These are phyloP conservation scores for Lentinula detonsa DNA, from an alignment of 768 basidiomycete genomes.

Conservation along the genomic window DNA sequence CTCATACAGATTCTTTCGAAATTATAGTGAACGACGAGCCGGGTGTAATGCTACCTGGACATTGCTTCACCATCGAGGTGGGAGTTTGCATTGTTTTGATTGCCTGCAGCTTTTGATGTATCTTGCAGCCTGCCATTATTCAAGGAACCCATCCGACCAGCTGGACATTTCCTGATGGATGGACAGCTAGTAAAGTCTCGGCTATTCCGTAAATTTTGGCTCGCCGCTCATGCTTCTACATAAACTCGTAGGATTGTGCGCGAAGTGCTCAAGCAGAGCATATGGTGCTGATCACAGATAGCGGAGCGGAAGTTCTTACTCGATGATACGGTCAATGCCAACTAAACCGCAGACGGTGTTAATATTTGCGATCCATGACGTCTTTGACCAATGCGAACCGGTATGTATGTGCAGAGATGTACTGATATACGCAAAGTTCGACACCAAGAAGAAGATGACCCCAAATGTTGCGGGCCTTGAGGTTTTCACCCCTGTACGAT, in stretches of 20 bases:
- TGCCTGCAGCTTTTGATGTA: not conserved
- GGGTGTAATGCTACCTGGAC: constrained; percentile 74
- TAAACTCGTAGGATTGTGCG: constrained; percentile 58
- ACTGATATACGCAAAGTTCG: too few relatives aligned
- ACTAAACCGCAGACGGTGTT: not conserved
- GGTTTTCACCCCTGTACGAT: too few relatives aligned
- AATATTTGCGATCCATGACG: not conserved
- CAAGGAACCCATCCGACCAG: constrained; percentile 64
- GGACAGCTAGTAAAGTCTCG: constrained; percentile 69
- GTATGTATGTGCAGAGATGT: too few relatives aligned
- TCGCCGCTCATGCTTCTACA: not conserved
- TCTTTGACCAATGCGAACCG: too few relatives aligned
- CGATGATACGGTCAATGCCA: not conserved
- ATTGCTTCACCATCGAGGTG: constrained; percentile 93
- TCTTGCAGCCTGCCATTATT: constrained; percentile 60
- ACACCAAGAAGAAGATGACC: too few relatives aligned
- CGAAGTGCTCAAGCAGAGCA: constrained; percentile 85
- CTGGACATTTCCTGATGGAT: constrained; percentile 86
- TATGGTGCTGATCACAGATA: constrained; percentile 78
- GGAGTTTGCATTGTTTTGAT: constrained; percentile 6
- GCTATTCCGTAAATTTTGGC: not conserved
- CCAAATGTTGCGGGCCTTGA: too few relatives aligned
- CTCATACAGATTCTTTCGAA: not conserved
- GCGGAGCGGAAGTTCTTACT: constrained; percentile 77
- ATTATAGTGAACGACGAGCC: constrained; percentile 76